phyloP scores from a whole-genome alignment of 495 filamentous ascomycete species.

The Antarctomyces pellizariae region DNA sequence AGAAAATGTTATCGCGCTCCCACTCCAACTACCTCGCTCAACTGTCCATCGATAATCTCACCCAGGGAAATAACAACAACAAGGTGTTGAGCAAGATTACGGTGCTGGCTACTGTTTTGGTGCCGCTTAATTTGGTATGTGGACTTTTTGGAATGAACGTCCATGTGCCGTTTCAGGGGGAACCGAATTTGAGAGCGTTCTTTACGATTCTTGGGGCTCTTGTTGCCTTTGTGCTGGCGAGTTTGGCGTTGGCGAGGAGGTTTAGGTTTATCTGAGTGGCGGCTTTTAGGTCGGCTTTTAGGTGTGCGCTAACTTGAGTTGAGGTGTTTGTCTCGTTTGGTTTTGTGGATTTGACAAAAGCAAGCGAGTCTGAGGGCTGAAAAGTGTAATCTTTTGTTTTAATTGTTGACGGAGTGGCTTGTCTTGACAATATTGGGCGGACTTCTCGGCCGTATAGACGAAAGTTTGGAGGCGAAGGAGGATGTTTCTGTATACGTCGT shows the following conservation, averaged over 20 bases:
- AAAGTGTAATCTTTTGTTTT: too few species aligned
- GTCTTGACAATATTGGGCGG: too few species aligned
- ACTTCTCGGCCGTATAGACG: too few species aligned
- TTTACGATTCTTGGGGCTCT: slow-evolving; percentile 58
- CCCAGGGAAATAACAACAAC: slow-evolving; percentile 59
- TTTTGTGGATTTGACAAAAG: too few species aligned
- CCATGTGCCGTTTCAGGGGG: slow-evolving; percentile 40
- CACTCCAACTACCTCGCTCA: slow-evolving; percentile 94
- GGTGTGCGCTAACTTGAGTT: too few species aligned
- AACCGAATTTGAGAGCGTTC: slow-evolving; percentile 40
- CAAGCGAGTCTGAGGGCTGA: too few species aligned
- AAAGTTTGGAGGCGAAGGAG: too few species aligned
- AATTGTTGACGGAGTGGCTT: too few species aligned
- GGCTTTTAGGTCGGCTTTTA: neutral
- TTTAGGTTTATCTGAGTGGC: slow-evolving; percentile 18
- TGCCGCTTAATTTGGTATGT: slow-evolving; percentile 88
- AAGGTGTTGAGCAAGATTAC: slow-evolving; percentile 82
- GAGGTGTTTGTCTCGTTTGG: too few species aligned
- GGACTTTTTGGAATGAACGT: slow-evolving; percentile 99
- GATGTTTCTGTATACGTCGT: too few species aligned
- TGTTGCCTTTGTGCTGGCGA: slow-evolving; percentile 29
- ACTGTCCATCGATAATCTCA: slow-evolving; percentile 71
- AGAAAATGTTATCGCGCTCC: slow-evolving; percentile 89
- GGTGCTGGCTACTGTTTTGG: slow-evolving; percentile 79
- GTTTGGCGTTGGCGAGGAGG: slow-evolving; percentile 23